Base-by-base conservation (phyloP, 2,329 filamentous ascomycete species). In the Clonostachys sp. region DNA sequence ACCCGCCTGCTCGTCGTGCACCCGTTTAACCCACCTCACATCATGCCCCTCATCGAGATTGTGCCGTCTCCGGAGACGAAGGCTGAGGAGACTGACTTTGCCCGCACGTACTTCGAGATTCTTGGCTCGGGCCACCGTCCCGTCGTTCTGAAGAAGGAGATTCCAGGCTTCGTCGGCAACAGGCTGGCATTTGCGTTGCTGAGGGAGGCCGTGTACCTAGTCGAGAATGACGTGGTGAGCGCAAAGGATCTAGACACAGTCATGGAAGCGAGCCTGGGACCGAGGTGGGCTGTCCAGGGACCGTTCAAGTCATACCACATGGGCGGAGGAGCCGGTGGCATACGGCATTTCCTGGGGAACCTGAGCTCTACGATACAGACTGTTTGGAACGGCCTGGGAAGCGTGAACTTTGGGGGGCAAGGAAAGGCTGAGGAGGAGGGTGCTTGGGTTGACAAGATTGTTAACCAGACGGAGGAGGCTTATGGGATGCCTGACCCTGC, bases 21-120 rank as follows among this genome's bases (percentile, higher is more conserved):
- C 57, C 80, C 80, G 0, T 84, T 78, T 59, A 83, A 83, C 47
- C 81, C 77, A 18, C 80, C 80, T 2, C 78, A 83, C 52, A 70
- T 83, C 46, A 81, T 83, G 75, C 80, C 80, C 0, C 56, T 84
- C 2, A 60, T 83, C 3, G 80, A 84, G 57, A 65, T 83, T 34
- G 79, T 83, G 0, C 77, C 78, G 0, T 53, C 52, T 30, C 49
- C 49, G 9, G 38, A 45, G 3, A 54, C 51, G 13, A 41, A 17
- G 3, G 18, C 42, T 5, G 45, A 34, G 5, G 42, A 38, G 12
- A 36, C 38, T 9, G 38, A 47, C 12, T 47, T 47, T 24, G 45
- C 45, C 9, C 12, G 12, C 7, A 35, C 3, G 1, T 52, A 46
- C 41, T 52, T 52, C 24, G 9, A 20, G 1, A 14, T 12, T 1